Percentiles rank a stretch among this genome's conserved stretches.
Evolutionary conservation across 148 eudicot genomes (phyloP).

Genomic region (Polygonum aviculare): DNA sequence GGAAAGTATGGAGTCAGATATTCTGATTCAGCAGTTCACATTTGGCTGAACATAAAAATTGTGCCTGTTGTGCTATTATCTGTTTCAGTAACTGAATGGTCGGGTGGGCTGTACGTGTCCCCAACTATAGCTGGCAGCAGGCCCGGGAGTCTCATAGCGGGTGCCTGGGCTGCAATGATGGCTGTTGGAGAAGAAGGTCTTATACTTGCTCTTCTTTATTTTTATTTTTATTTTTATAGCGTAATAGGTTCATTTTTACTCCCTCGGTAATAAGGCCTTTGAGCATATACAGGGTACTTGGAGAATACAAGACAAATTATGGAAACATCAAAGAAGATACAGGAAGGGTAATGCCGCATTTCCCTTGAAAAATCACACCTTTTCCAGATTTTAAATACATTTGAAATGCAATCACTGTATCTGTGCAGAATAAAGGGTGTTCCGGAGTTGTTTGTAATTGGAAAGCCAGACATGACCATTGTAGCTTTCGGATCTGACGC

Average conservation of each 20-base stretch:
- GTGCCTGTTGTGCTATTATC: conserved; percentile 12
- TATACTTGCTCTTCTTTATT: neutral
- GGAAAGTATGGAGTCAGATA: neutral
- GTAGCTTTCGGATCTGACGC: conserved; percentile 77
- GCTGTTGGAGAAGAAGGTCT: conserved; percentile 83
- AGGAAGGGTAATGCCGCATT: conserved; percentile 53
- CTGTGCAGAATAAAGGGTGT: conserved; percentile 55
- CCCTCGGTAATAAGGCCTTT: neutral
- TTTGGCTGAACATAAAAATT: neutral
- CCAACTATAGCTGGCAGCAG: conserved; percentile 99
- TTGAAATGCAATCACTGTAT: neutral
- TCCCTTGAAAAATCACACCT: conserved; percentile 2
- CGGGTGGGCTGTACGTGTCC: conserved; percentile 97
- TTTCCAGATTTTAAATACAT: neutral
- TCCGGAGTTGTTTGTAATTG: conserved; percentile 63
- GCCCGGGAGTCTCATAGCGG: conserved; percentile 92
- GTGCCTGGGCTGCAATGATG: conserved; percentile 99
- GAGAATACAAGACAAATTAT: conserved; percentile 77
- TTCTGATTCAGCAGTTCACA: neutral
- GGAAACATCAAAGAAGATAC: conserved; percentile 83
- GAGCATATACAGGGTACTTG: conserved; percentile 51
- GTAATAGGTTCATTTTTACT: neutral
- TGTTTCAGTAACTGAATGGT: conserved; percentile 90
- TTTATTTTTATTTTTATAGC: neutral
- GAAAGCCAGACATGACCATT: conserved; percentile 95